Base-by-base conservation (phyloP, 2,329 filamentous ascomycete species). In the Fragosphaeria purpurea region DNA sequence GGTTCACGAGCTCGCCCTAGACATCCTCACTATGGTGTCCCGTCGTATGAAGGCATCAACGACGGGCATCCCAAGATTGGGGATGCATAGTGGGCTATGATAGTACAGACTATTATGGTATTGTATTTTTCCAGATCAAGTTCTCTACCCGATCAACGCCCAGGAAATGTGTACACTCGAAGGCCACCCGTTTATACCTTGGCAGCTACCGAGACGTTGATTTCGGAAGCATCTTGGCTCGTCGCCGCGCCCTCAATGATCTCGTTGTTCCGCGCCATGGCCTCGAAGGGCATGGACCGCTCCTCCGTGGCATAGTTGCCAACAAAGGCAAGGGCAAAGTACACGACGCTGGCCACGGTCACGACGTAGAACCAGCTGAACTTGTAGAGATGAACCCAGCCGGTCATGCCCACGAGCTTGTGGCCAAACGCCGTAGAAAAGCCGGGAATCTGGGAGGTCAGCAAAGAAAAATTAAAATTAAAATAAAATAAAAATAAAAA, bases 351-450 rank as follows among this genome's bases (percentile, higher is more conserved):
- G 34, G 41, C 47, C 11, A 48, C 13, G 5, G 40, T 48, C 13
- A 48, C 47, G 6, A 31, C 34, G 12, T 48, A 48, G 11, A 49
- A 41, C 50, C 50, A 52, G 37, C 46, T 46, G 42, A 52, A 41
- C 38, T 48, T 44, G 41, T 51, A 51, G 11, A 52, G 12, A 22
- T 48, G 46, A 5, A 50, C 11, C 51, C 51, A 52, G 13, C 44
- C 48, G 11, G 43, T 12, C 42, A 33, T 34, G 34, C 41, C 39
- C 2, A 44, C 39, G n/a, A 51, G 44, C 12, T 30, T 44, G 44
- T 51, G 46, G 11, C 47, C 51, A 34, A 50, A 55, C 31, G 47
- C 41, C 30, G 45, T 38, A 13, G 46, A 34, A 12, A 48, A 51
- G 9, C 50, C 50, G 10, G 50, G 50, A 37, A 37, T 37, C 35